A percentile compares a stretch with the other conserved stretches of the same genome.
Conservation (phyloP, 2,329 filamentous ascomycete genomes). For the Fusarium sp. region DNA sequence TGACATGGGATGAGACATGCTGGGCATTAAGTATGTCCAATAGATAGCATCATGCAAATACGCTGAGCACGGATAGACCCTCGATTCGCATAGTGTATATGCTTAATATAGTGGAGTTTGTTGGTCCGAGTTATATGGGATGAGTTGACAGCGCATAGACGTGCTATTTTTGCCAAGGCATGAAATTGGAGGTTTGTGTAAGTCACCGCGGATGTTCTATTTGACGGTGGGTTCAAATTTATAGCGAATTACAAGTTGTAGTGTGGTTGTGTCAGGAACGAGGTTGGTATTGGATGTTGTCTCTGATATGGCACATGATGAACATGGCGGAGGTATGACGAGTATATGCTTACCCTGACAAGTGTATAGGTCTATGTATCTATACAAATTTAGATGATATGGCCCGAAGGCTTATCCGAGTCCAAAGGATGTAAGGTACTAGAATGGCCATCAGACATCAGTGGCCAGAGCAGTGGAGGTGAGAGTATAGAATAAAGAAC, state of each 20-base stretch:
- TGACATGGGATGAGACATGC: not conserved
- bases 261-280: not conserved
- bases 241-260: not conserved
- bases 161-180: not conserved
- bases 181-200: not conserved
- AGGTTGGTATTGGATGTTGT: not conserved
- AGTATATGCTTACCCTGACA: not conserved
- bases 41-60: not conserved
- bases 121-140: not conserved
- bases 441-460: too few relatives aligned
- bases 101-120: not conserved
- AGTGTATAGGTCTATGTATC: rapidly evolving
- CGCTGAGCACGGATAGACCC: not conserved
- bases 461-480: too few relatives aligned
- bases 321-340: not conserved
- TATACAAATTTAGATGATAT: too few relatives aligned
- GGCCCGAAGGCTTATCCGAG: not conserved
- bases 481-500: too few relatives aligned
- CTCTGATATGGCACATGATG: not conserved
- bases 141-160: not conserved
- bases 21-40: not conserved
- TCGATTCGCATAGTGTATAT: not conserved
- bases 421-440: too few relatives aligned
- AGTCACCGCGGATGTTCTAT: not conserved
- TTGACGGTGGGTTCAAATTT: not conserved